Percentiles rank a stretch among this genome's conserved stretches.
Conservation (phyloP, 208 protist species). For the Acanthamoeba healyi region DNA sequence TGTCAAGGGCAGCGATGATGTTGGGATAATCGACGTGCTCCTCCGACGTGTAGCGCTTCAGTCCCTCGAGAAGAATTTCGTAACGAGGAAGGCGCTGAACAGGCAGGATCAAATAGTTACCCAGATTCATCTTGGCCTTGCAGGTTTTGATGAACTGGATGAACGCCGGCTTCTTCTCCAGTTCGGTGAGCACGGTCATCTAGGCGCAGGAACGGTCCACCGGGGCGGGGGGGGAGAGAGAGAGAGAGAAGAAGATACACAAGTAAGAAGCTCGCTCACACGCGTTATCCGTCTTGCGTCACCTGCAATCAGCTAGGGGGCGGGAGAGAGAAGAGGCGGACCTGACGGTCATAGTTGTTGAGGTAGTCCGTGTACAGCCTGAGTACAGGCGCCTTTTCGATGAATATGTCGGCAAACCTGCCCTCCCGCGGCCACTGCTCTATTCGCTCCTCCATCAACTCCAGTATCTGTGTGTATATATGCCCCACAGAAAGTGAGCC, state of each 20-base stretch:
- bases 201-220: background rate
- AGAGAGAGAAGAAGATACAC: too few species aligned
- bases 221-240: background rate
- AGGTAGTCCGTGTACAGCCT: constrained; percentile 56
- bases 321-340: background rate
- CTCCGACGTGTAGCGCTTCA: constrained; percentile 8
- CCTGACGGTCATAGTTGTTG: constrained; percentile 59
- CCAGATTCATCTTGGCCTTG: constrained; percentile 33
- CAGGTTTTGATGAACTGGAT: constrained; percentile 13
- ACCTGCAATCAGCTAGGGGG: background rate
- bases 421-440: constrained; percentile 3
- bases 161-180: constrained; percentile 56
- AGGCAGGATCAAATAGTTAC: constrained; percentile 44
- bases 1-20: constrained; percentile 47
- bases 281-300: too few species aligned
- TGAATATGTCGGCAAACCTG: constrained; percentile 52
- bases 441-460: constrained; percentile 40
- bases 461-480: constrained; percentile 21
- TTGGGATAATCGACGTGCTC: constrained; percentile 62
- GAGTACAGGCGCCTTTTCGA: constrained; percentile 43
- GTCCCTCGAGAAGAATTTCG: constrained; percentile 43
- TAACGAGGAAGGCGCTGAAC: constrained; percentile 50
- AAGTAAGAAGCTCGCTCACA: too few species aligned
- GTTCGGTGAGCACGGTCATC: constrained; percentile 23
- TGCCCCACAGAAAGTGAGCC: background rate